Evolutionary conservation across 345 rosid species (phyloP), one percentile per base, ranked within the genome.

Genomic region (Boechera divaricarpa): DNA sequence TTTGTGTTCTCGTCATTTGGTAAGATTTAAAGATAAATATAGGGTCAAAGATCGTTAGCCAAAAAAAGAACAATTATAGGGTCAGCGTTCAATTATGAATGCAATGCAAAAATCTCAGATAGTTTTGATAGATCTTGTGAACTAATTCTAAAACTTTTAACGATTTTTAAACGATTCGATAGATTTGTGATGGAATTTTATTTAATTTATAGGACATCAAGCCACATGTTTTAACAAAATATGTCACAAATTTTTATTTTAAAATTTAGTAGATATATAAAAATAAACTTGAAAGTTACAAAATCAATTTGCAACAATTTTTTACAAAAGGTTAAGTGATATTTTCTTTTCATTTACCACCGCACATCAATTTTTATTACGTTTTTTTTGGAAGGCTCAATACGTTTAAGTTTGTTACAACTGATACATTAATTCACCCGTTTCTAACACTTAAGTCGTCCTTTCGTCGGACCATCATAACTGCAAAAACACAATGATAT

Each of bases 1-100:
- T 56, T 64, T 77, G 52, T 71, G 61, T 63, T 70, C 59, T 44
- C 49, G 32, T 69, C 28, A 9, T 51, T 54, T 38, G 57, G 70
- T 67, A 33, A 51, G 18, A 18, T 48, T 13, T 13, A 29, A 28
- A 54, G 35, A 54, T 11, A 24, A 16, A 48, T 63, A 7, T 63
- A 21, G 9, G 24, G 35, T 51, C 24, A 67, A 67, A 47, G 6
- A 68, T 68, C 42, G 7, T 41, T 48, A 58, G 35, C 58, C 24
- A 33, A 12, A 16, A 11, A 24, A 70, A 2, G 10, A 38, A 4
- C 5, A 26, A 29, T 15, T 55, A 51, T 29, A 38, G 42, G 53
- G 53, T 58, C 54, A 47, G 44, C 42, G 54, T 60, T 76, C 47
- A 32, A 21, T 69, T 41, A 76, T 36, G 64, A 32, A 39, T 41